Conservation (phyloP, 352 stramenopile species). For the Globisporangium echinulatum region DNA sequence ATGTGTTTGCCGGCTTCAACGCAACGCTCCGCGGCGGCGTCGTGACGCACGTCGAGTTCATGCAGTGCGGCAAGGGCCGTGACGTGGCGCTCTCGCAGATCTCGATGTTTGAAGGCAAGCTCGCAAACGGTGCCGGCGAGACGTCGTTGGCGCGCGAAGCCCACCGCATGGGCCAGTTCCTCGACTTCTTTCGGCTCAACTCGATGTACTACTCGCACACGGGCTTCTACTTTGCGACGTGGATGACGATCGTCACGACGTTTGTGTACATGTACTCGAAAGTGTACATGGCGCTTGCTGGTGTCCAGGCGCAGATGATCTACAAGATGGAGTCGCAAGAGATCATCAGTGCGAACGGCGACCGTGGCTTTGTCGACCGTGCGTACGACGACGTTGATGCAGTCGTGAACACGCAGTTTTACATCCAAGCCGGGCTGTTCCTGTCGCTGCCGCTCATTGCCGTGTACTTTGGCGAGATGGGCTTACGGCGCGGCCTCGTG, state of each 20-base stretch:
- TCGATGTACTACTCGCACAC: conserved; percentile 85
- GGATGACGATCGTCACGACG: conserved; percentile 78
- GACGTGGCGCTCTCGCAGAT: conserved; percentile 83
- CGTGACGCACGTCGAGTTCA: conserved; percentile 80
- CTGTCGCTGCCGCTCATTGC: conserved; percentile 68
- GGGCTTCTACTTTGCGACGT: conserved; percentile 77
- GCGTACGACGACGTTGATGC: conserved; percentile 57
- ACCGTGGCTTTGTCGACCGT: conserved; percentile 47
- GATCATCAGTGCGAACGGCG: conserved; percentile 50
- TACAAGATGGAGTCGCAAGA: conserved; percentile 57
- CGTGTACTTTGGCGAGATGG: conserved; percentile 73
- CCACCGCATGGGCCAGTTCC: conserved; percentile 74
- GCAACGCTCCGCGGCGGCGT: conserved; percentile 66
- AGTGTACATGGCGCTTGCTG: conserved; percentile 62
- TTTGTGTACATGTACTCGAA: conserved; percentile 85
- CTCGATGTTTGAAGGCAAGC: conserved; percentile 84
- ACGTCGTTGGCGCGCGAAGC: conserved; percentile 63
- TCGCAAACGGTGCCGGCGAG: conserved; percentile 76
- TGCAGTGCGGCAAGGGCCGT: conserved; percentile 83
- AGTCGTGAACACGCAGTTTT: conserved; percentile 76
- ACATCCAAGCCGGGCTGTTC: conserved; percentile 73
- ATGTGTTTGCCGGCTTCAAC: conserved; percentile 85
- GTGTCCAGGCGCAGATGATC: conserved; percentile 62
- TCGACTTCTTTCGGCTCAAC: conserved; percentile 79
- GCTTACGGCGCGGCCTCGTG: conserved; percentile 48